These are phyloP conservation scores for Glycyrrhiza uralensis DNA, from an alignment of 306 rosid species.

Conservation along the genomic window DNA sequence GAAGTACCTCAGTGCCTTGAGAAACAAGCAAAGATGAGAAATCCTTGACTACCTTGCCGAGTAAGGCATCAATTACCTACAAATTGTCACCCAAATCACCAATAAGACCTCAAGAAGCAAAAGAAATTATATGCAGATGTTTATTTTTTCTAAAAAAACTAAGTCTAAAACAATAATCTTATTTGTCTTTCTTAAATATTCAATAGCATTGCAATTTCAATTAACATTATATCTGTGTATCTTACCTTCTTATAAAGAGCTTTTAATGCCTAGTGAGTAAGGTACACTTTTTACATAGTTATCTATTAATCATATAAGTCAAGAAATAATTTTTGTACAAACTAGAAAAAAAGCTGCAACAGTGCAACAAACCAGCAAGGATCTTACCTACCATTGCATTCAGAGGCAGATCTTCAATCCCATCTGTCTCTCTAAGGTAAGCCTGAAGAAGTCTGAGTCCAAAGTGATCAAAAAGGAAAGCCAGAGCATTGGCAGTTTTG, in stretches of 20 bases:
- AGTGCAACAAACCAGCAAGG: slow-evolving; percentile 24
- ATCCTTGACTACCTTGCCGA: slow-evolving; percentile 85
- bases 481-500: slow-evolving; percentile 60
- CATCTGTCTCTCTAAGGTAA: slow-evolving; percentile 71
- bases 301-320: background rate
- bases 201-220: slow-evolving; percentile 14
- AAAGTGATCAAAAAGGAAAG: slow-evolving; percentile 88
- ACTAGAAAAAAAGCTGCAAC: background rate
- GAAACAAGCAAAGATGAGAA: slow-evolving; percentile 83
- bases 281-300: background rate
- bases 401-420: slow-evolving; percentile 69
- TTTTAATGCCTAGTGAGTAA: background rate
- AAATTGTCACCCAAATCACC: slow-evolving; percentile 30
- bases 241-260: background rate
- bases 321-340: background rate
- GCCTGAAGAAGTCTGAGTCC: slow-evolving; percentile 91
- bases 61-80: slow-evolving; percentile 83
- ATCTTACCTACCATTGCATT: slow-evolving; percentile 99
- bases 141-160: background rate
- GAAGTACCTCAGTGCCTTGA: slow-evolving; percentile 89
- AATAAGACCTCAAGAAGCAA: slow-evolving; percentile 29
- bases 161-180: background rate
- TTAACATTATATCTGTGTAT: background rate
- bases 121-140: background rate
- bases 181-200: background rate